phyloP scores from a whole-genome alignment of 306 rosid species.

The Vigna hirtella region DNA sequence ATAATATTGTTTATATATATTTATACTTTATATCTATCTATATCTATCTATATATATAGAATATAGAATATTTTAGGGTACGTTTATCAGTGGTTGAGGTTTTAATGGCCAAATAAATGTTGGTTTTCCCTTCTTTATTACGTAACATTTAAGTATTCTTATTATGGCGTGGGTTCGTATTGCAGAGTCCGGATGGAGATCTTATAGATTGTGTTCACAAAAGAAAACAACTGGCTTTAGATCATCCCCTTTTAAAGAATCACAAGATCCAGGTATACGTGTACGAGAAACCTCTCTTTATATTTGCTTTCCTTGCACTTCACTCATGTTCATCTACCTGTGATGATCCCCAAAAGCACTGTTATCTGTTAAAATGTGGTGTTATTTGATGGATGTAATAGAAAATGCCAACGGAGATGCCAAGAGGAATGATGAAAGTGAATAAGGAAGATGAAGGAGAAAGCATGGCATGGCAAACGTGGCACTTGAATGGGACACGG shows the following conservation, averaged over 20 bases:
- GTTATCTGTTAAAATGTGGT: not conserved
- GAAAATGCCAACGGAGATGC: constrained; percentile 69
- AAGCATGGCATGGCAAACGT: constrained; percentile 62
- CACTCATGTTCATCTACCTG: not conserved
- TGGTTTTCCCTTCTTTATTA: not conserved
- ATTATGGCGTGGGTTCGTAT: not conserved
- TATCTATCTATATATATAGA: too few relatives aligned
- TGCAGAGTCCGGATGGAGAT: constrained; percentile 80
- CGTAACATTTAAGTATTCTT: not conserved
- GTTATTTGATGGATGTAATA: constrained; percentile 36
- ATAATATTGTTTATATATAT: not conserved
- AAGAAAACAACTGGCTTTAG: constrained; percentile 65
- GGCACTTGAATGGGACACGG: constrained; percentile 81
- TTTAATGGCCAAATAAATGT: constrained; percentile 37
- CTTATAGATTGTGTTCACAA: constrained; percentile 61
- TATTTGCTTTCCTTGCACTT: constrained; percentile 20
- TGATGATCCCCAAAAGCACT: not conserved
- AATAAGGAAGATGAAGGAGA: not conserved
- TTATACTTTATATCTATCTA: not conserved
- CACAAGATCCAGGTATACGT: constrained; percentile 65
- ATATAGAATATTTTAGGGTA: not conserved
- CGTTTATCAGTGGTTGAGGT: constrained; percentile 11
- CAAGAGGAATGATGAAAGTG: constrained; percentile 48
- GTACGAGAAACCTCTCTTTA: not conserved
- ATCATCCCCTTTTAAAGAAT: constrained; percentile 64